phyloP scores from a whole-genome alignment of 2,329 filamentous ascomycete genomes.

The Tolypocladium cylindrosporum region DNA sequence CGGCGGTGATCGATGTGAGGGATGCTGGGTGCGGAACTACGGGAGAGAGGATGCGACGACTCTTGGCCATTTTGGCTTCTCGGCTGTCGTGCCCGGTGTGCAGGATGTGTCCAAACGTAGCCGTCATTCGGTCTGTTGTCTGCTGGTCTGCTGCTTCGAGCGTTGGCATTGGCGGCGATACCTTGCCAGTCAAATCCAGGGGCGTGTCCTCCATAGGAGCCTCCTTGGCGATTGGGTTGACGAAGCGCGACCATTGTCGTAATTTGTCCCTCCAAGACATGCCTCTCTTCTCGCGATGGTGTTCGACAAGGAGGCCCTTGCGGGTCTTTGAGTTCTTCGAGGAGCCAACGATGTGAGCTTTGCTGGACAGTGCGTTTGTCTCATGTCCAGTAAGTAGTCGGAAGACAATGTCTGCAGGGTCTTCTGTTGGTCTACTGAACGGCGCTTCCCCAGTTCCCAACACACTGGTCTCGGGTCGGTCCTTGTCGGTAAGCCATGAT shows the following conservation, averaged over 20 bases:
- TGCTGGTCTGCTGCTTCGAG: neutral
- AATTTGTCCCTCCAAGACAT: slow-evolving; percentile 26
- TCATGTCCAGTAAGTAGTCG: slow-evolving; percentile 30
- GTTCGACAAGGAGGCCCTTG: slow-evolving; percentile 8
- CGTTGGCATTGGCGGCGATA: neutral
- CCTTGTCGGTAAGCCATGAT: slow-evolving; percentile 29
- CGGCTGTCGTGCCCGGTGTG: slow-evolving; percentile 16
- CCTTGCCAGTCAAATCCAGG: neutral
- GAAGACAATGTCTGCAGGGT: slow-evolving; percentile 31
- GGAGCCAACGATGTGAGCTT: slow-evolving; percentile 12
- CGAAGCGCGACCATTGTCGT: slow-evolving; percentile 19
- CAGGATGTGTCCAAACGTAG: slow-evolving; percentile 43
- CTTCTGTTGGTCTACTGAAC: slow-evolving; percentile 21
- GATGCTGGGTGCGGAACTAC: slow-evolving; percentile 35
- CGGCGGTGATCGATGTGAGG: slow-evolving; percentile 26
- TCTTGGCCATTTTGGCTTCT: slow-evolving; percentile 3
- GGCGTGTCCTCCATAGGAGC: neutral
- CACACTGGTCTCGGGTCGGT: neutral
- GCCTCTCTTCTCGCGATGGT: slow-evolving; percentile 19
- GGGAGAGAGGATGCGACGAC: slow-evolving; percentile 31
- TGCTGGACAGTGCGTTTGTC: neutral
- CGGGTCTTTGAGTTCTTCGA: neutral
- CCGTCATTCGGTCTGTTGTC: slow-evolving; percentile 18
- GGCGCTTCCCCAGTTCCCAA: neutral
- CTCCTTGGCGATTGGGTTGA: slow-evolving; percentile 9